Evolutionary conservation across 179 eudicot species (phyloP).

Genomic region (Nepenthes alata): DNA sequence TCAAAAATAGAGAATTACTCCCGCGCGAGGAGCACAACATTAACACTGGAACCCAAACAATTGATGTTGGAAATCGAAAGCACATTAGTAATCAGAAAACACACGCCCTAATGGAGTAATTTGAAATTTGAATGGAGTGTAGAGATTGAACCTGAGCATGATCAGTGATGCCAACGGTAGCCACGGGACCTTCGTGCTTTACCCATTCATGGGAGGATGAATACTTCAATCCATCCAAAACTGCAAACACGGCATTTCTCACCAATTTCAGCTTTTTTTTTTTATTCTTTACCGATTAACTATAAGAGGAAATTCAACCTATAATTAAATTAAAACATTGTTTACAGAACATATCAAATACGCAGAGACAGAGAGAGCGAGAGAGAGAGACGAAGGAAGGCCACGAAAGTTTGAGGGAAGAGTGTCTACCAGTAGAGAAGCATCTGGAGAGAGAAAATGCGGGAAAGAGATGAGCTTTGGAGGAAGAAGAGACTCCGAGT

Average conservation of each 20-base stretch:
- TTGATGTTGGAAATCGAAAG: not conserved
- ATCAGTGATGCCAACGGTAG: slow-evolving; percentile 90
- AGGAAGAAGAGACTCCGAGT: slow-evolving; percentile 47
- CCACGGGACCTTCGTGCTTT: slow-evolving; percentile 89
- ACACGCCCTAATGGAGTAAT: not conserved
- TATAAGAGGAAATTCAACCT: too few relatives aligned
- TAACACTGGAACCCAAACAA: too few relatives aligned
- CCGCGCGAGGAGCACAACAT: too few relatives aligned
- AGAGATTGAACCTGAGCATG: slow-evolving; percentile 72
- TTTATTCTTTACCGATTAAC: not conserved
- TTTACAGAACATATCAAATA: too few relatives aligned
- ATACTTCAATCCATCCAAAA: slow-evolving; percentile 79
- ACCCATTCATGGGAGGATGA: slow-evolving; percentile 95
- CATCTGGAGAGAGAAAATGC: slow-evolving; percentile 70
- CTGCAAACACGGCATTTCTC: slow-evolving; percentile 20
- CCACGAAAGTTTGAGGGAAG: not conserved
- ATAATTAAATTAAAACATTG: not conserved
- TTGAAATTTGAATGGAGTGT: not conserved
- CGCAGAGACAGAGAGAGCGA: not conserved
- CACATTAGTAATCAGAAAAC: not conserved
- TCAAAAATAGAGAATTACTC: too few relatives aligned
- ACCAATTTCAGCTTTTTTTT: not conserved
- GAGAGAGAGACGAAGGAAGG: not conserved
- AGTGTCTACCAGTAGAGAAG: slow-evolving; percentile 64
- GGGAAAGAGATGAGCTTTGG: slow-evolving; percentile 42